Evolutionary conservation across 1,139 yeast genomes (phyloP).

Genomic region (Magnusiomyces clavatus): DNA sequence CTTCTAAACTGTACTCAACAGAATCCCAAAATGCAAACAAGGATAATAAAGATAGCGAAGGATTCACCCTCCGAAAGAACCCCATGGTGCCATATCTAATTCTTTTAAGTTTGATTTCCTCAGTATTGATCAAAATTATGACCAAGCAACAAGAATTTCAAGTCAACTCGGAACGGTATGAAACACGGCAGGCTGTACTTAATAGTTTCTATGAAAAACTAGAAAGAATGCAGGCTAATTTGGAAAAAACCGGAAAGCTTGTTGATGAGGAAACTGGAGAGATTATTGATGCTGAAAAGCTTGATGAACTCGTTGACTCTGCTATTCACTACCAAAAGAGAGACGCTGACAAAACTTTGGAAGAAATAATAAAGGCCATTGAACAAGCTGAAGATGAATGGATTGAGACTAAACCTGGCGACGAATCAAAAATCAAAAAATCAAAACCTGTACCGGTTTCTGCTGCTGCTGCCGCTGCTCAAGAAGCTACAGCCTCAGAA

Average conservation of each 20-base stretch:
- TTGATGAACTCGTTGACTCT: conserved; percentile 6
- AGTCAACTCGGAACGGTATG: conserved; percentile 3
- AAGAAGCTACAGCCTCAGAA: neutral
- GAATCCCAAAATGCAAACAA: too few species aligned
- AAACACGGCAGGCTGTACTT: conserved; percentile 3
- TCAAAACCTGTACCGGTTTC: neutral
- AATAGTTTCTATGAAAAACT: neutral
- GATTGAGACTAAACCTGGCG: conserved; percentile 12
- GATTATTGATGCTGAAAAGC: conserved; percentile 5
- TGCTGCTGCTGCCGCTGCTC: neutral
- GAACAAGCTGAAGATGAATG: conserved; percentile 14
- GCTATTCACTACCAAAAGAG: conserved; percentile 4
- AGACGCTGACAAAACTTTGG: conserved; percentile 12
- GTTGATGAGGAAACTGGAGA: neutral
- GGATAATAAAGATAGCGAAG: neutral
- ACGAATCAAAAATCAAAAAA: neutral
- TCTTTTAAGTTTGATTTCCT: conserved; percentile 11
- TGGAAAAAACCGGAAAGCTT: conserved; percentile 6
- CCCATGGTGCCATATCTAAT: conserved; percentile 14
- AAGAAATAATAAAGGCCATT: conserved; percentile 12
- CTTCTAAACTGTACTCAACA: too few species aligned
- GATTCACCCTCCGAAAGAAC: conserved; percentile 3
- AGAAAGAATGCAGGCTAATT: conserved; percentile 2
- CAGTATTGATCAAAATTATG: conserved; percentile 12
- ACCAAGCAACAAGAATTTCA: conserved; percentile 12